phyloP scores from a whole-genome alignment of 306 rosid species.

The Pyrus pyrifolia region DNA sequence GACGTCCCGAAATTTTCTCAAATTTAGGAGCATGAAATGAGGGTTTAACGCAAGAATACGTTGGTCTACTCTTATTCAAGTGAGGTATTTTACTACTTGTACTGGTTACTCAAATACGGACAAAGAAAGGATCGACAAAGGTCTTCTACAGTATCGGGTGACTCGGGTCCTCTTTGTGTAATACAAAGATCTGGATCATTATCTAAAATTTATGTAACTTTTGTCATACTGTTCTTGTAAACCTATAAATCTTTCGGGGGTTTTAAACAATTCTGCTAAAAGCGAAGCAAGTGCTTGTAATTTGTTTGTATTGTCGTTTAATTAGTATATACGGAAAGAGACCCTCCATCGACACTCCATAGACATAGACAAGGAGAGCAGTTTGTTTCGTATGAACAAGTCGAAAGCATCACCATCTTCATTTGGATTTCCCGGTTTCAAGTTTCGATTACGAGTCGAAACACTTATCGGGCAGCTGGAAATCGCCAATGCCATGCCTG shows the following conservation, averaged over 20 bases:
- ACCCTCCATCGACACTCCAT: not conserved
- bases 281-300: not conserved
- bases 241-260: no score
- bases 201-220: not conserved
- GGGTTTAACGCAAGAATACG: not conserved
- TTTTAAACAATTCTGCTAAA: not conserved
- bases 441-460: not conserved
- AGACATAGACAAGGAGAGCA: not conserved
- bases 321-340: not conserved
- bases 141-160: conserved; percentile 50
- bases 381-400: not conserved
- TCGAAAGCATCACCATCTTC: not conserved
- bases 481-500: not conserved
- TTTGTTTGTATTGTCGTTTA: not conserved
- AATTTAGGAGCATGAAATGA: not conserved
- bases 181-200: not conserved
- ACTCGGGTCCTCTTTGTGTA: not conserved
- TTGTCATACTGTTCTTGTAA: not conserved
- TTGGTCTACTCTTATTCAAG: not conserved
- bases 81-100: conserved; percentile 8
- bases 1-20: not conserved
- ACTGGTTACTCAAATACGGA: conserved; percentile 71
- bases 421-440: not conserved
- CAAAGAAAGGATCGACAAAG: conserved; percentile 32
- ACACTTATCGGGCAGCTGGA: not conserved